These are phyloP conservation scores for Xylaria sp. DNA, from an alignment of 2,329 filamentous ascomycete genomes.

Conservation along the genomic window DNA sequence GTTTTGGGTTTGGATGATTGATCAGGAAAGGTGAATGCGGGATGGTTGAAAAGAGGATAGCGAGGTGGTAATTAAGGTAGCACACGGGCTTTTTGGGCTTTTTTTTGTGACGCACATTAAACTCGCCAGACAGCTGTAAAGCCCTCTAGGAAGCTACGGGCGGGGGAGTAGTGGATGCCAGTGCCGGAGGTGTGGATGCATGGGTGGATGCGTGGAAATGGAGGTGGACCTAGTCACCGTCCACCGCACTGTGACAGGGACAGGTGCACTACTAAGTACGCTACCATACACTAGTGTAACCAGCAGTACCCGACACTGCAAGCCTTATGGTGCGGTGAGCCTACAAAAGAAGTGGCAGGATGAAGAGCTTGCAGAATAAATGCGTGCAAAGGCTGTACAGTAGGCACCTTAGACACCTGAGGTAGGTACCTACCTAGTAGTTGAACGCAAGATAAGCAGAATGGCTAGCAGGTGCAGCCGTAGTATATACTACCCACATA, in stretches of 20 bases:
- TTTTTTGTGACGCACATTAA: slow-evolving; percentile 53
- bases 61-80: slow-evolving; percentile 56
- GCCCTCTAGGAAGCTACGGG: slow-evolving; percentile 43
- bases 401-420: background rate
- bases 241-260: background rate
- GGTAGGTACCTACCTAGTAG: background rate
- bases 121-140: slow-evolving; percentile 52
- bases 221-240: slow-evolving; percentile 17
- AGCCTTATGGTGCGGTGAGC: background rate
- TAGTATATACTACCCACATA: background rate
- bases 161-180: slow-evolving; percentile 40
- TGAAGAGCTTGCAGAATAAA: background rate
- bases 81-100: slow-evolving; percentile 54
- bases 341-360: slow-evolving; percentile 5
- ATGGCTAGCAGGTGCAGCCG: background rate
- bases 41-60: slow-evolving; percentile 64
- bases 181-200: slow-evolving; percentile 36
- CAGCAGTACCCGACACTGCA: background rate
- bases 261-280: background rate
- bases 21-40: slow-evolving; percentile 61
- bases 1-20: slow-evolving; percentile 55
- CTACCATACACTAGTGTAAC: background rate
- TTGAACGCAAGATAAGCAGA: background rate
- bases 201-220: slow-evolving; percentile 35
- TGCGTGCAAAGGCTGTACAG: background rate